These are phyloP conservation scores for Plasmopara viticola DNA, from an alignment of 352 stramenopile genomes.

Conservation along the genomic window DNA sequence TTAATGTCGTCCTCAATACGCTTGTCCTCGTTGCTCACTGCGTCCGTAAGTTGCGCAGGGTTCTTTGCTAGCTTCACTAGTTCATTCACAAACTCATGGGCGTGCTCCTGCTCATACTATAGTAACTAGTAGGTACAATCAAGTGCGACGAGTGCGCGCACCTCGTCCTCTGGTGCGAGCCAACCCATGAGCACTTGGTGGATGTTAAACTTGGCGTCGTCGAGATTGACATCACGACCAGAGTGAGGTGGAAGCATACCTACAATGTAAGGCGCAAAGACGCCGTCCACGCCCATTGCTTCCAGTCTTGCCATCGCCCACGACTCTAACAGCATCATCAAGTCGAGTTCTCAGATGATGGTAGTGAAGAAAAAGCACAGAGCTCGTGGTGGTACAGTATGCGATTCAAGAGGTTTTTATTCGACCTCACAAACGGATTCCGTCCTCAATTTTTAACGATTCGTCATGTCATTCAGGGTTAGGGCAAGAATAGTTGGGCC, in stretches of 20 bases:
- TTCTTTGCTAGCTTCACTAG: constrained; percentile 51
- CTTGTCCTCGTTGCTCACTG: constrained; percentile 24
- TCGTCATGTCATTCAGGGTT: no score
- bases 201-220: constrained; percentile 65
- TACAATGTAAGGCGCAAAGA: constrained; percentile 81
- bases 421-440: no score
- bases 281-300: constrained; percentile 66
- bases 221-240: constrained; percentile 37
- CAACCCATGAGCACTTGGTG: constrained; percentile 83
- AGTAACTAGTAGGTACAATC: neutral
- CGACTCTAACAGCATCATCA: constrained; percentile 47
- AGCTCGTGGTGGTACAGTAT: no score
- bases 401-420: no score
- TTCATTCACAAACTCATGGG: constrained; percentile 66
- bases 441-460: no score
- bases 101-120: constrained; percentile 31
- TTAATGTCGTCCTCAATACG: constrained; percentile 35
- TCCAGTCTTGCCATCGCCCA: constrained; percentile 66
- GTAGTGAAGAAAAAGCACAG: neutral
- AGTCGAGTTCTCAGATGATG: constrained; percentile 4
- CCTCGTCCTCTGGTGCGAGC: constrained; percentile 68
- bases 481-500: no score
- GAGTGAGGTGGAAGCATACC: constrained; percentile 49
- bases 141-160: constrained; percentile 7
- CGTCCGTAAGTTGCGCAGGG: constrained; percentile 43